These are phyloP conservation scores for Cyberlindnera bimundalis DNA, from an alignment of 805 yeast species.

Conservation along the genomic window DNA sequence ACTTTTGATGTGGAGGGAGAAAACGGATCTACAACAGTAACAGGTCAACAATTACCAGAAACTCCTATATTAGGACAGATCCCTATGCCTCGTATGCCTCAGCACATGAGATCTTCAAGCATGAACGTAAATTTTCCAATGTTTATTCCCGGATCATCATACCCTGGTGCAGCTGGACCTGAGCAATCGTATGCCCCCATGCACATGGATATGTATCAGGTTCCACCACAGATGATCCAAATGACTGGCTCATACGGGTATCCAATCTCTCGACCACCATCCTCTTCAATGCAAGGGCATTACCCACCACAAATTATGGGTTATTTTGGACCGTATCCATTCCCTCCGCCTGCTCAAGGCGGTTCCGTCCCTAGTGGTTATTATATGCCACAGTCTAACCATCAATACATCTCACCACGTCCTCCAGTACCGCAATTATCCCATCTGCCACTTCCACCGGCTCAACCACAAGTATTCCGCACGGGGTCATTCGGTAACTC, in stretches of 20 bases:
- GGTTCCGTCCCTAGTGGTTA: too few relatives aligned
- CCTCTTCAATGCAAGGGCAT: too few relatives aligned
- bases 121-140: neutral
- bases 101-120: neutral
- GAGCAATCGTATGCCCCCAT: neutral
- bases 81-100: neutral
- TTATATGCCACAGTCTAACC: too few relatives aligned
- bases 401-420: neutral
- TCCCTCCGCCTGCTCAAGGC: too few relatives aligned
- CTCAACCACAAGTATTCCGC: neutral
- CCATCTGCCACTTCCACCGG: constrained; percentile 7
- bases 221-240: neutral
- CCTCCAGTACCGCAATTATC: constrained; percentile 8
- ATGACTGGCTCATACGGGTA: constrained; percentile 1
- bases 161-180: constrained; percentile 5
- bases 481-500: neutral
- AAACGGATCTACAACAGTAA: too few relatives aligned
- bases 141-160: constrained; percentile 1
- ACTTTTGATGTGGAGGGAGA: too few relatives aligned
- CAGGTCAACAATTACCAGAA: neutral
- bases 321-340: constrained; percentile 2
- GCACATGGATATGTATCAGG: neutral
- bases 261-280: too few relatives aligned
- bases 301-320: constrained; percentile 5
- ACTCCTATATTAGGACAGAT: constrained; percentile 1